A percentile compares a stretch with the other conserved stretches of the same genome.
Conservation (phyloP, 139 green algal genomes). For the Chlorella sorokiniana region DNA sequence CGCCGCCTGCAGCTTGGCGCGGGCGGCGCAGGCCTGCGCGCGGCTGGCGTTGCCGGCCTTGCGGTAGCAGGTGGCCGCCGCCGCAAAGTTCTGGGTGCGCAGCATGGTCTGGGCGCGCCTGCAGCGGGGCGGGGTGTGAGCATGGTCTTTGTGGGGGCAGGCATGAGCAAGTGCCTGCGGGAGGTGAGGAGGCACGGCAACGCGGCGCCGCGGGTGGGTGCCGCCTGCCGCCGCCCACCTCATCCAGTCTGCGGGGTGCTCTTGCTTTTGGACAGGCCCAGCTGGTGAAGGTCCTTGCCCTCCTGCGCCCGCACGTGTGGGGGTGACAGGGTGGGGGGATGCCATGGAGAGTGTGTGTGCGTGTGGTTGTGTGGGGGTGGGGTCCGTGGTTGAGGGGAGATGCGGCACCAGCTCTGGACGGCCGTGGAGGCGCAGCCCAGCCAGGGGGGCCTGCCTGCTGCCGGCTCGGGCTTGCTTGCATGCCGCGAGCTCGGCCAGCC, state of each 20-base stretch:
- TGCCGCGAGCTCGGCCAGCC: neutral
- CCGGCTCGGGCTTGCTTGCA: no score
- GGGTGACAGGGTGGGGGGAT: neutral
- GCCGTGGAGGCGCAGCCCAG: no score
- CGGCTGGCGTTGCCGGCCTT: slow-evolving; percentile 20
- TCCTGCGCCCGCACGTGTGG: neutral
- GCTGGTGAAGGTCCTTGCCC: slow-evolving; percentile 38
- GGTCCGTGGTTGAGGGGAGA: no score
- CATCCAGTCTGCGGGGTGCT: slow-evolving; percentile 45
- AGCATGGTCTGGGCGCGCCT: slow-evolving; percentile 16
- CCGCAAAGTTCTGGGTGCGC: slow-evolving; percentile 9
- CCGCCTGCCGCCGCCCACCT: neutral
- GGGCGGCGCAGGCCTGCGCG: neutral
- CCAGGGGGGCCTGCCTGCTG: no score
- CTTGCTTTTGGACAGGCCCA: slow-evolving; percentile 37
- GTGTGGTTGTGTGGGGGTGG: no score
- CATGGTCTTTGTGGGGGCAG: neutral
- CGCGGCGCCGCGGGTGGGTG: no score
- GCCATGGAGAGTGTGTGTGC: neutral
- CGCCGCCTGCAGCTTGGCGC: slow-evolving; percentile 12
- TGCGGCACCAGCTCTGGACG: no score
- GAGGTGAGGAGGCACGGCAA: neutral
- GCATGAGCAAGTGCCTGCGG: neutral
- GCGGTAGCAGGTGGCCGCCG: slow-evolving; percentile 27
- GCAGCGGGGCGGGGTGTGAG: neutral